Percentiles rank a stretch among this genome's conserved stretches.
These are phyloP conservation scores for Paramecium pentaurelia DNA, from an alignment of 73 alveolate species.

Conservation along the genomic window DNA sequence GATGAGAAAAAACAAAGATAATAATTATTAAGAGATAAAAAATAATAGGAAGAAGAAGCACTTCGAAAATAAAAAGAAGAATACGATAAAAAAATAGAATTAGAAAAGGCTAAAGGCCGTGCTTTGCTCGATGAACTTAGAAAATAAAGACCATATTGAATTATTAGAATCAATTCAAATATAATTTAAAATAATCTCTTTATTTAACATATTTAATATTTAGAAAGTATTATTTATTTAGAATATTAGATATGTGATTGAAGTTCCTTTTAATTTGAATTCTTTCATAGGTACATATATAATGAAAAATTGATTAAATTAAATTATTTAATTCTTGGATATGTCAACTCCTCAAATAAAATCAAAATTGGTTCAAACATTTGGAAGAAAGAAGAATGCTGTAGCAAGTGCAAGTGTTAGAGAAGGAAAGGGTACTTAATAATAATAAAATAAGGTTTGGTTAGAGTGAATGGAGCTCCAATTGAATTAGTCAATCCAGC, in stretches of 20 bases:
- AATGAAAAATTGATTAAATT: background rate
- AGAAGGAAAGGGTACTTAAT: conserved; percentile 76
- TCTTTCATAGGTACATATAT: background rate
- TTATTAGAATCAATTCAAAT: background rate
- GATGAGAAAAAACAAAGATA: conserved; percentile 9
- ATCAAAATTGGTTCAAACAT: conserved; percentile 82
- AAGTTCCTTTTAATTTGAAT: background rate
- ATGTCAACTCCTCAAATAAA: conserved; percentile 28
- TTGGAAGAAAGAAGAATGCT: conserved; percentile 96
- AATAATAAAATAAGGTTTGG: conserved; percentile 22
- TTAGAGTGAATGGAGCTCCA: conserved; percentile 96
- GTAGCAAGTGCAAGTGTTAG: conserved; percentile 92
- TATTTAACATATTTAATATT: background rate
- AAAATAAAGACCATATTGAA: conserved; percentile 37
- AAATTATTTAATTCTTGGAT: conserved; percentile 37
- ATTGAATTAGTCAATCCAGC: conserved; percentile 93
- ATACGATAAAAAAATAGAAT: conserved; percentile 18
- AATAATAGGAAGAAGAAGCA: conserved; percentile 23
- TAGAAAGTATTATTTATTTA: background rate
- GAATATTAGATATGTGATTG: background rate
- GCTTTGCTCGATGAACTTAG: conserved; percentile 22
- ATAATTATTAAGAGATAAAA: conserved; percentile 11
- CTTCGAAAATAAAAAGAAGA: background rate
- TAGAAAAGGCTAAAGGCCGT: conserved; percentile 37
- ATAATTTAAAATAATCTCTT: background rate